Evolutionary conservation across 1,139 yeast genomes (phyloP).

Genomic region (Saccharomycopsis hybrid): DNA sequence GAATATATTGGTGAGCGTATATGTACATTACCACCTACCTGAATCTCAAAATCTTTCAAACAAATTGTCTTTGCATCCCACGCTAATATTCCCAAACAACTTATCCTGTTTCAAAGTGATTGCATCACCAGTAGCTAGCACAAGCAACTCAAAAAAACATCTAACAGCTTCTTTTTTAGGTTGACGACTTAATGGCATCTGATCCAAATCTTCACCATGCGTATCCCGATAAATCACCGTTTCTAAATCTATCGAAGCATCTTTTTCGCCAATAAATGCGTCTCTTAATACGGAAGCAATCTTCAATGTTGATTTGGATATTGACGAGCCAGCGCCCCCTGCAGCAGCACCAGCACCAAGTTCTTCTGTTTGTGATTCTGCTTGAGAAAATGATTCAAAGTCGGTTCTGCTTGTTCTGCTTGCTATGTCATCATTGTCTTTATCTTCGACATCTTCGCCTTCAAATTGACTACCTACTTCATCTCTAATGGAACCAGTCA

Average conservation of each 20-base stretch:
- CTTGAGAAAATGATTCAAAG: conserved; percentile 16
- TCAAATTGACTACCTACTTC: neutral
- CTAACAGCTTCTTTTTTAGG: conserved; percentile 60
- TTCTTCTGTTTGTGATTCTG: conserved; percentile 5
- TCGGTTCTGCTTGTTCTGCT: neutral
- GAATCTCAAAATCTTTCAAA: conserved; percentile 24
- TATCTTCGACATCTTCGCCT: conserved; percentile 1
- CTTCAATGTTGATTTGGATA: conserved; percentile 46
- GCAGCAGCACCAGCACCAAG: too few species aligned
- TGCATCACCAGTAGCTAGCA: conserved; percentile 75
- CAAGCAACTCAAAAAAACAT: conserved; percentile 77
- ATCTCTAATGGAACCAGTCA: conserved; percentile 13
- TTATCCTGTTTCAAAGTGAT: conserved; percentile 51
- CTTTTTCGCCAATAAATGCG: conserved; percentile 27
- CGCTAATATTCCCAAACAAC: conserved; percentile 53
- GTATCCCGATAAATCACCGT: conserved; percentile 38
- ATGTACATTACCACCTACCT: too few species aligned
- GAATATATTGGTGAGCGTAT: too few species aligned
- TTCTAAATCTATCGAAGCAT: conserved; percentile 32
- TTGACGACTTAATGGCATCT: conserved; percentile 29
- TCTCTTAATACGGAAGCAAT: conserved; percentile 48
- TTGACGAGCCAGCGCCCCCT: conserved; percentile 13
- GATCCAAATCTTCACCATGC: conserved; percentile 1
- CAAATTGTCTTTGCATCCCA: conserved; percentile 46
- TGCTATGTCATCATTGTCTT: too few species aligned